Evolutionary conservation across 805 yeast genomes (phyloP), one percentile per base, ranked within the genome.

Genomic region (Pichia exigua): DNA sequence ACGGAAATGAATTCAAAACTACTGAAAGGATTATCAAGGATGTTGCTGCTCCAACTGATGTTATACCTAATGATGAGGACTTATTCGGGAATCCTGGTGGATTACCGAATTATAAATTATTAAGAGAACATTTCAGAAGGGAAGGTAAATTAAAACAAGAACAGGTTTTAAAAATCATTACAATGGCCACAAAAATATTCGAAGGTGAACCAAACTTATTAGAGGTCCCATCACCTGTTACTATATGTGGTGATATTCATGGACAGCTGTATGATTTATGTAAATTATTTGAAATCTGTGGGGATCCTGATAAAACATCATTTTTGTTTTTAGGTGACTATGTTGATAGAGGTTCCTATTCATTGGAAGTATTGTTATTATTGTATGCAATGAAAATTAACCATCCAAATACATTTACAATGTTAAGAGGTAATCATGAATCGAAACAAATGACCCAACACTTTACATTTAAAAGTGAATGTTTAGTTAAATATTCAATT

Each of bases 181-280:
- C 71, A 20, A 73, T 72, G 66, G 95, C 95, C 10, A 82, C 90
- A 0, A 73, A 72, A 22, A 65, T 83, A 9, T 73, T 94, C 51
- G 65, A 75, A 15, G 64, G 68, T 40, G 98, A 92, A 62, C 95
- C 96, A 7, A 92, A 87, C 60, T 64, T 92, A 59, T 71, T 92
- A 48, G 75, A 76, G 20, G 85, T 94, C 2, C 91, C 90, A 3
- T 95, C 97, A 0, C 99, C 98, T 0, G 87, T 92, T 2, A 91
- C 96, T 0, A 90, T 92, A 3, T 90, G 97, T 71, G 99, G 99
- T 51, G 98, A 92, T 68, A 78, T 91, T n/a, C 98, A 92, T 68
- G 99, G 99, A 18, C 98, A 92, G 67, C 89, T 79, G 66, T 91
- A 78, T 66, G 99, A 92, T 67, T 74, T 92, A 59, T 75, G 91